These are phyloP conservation scores for Sclerotinia minor DNA, from an alignment of 2,329 filamentous ascomycete species.

Conservation along the genomic window DNA sequence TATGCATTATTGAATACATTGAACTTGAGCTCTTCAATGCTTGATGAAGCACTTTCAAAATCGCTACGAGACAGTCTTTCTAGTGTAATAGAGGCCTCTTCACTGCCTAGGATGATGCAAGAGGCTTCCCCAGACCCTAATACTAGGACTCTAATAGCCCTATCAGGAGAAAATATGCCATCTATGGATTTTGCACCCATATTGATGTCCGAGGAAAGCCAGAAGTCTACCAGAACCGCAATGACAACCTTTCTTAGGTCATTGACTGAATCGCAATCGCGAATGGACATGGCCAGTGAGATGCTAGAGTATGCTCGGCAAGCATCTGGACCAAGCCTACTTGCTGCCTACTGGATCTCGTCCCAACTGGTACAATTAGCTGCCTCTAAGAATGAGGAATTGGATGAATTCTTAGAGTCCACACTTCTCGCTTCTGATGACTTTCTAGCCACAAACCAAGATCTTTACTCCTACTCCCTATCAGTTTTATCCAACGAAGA, in stretches of 20 bases:
- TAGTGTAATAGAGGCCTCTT: slow-evolving; percentile 34
- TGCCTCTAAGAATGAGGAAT: slow-evolving; percentile 51
- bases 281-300: slow-evolving; percentile 60
- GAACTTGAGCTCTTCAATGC: slow-evolving; percentile 62
- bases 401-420: slow-evolving; percentile 68
- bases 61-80: slow-evolving; percentile 75
- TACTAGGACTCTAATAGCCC: slow-evolving; percentile 39
- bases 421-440: slow-evolving; percentile 45
- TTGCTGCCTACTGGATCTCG: slow-evolving; percentile 79
- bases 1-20: slow-evolving; percentile 65
- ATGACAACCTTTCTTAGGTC: slow-evolving; percentile 59
- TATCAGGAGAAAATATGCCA: slow-evolving; percentile 31
- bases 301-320: slow-evolving; percentile 65
- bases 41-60: slow-evolving; percentile 66
- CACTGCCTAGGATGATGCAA: slow-evolving; percentile 31
- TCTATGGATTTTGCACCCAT: slow-evolving; percentile 57
- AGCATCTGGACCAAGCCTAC: slow-evolving; percentile 56
- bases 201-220: slow-evolving; percentile 63
- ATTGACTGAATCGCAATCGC: slow-evolving; percentile 58
- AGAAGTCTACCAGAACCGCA: slow-evolving; percentile 59
- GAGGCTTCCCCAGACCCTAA: slow-evolving; percentile 38
- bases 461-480: slow-evolving; percentile 64
- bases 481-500: slow-evolving; percentile 57
- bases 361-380: slow-evolving; percentile 67
- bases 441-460: slow-evolving; percentile 54